These are phyloP conservation scores for Corchorus capsularis DNA, from an alignment of 345 rosid species.

Conservation along the genomic window DNA sequence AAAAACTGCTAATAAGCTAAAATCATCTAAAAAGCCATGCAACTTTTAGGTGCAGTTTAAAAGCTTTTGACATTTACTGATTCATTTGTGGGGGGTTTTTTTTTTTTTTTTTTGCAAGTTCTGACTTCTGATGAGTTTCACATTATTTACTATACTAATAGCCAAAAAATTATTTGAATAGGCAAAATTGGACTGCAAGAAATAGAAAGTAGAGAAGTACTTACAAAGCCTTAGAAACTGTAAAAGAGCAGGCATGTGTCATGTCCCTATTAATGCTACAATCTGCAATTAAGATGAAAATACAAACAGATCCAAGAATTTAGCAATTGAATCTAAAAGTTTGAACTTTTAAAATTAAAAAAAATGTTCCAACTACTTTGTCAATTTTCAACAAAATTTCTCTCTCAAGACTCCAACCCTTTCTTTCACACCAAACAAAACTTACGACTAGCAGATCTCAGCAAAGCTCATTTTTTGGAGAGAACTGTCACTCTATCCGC, in stretches of 20 bases:
- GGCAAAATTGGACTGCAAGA: not conserved
- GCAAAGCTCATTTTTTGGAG: not conserved
- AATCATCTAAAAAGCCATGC: not conserved
- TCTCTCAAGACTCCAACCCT: not conserved
- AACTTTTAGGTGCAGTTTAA: not conserved
- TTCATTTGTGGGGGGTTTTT: not conserved
- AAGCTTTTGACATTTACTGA: not conserved
- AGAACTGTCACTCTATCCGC: not conserved
- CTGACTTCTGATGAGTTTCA: no score
- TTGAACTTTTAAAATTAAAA: not conserved
- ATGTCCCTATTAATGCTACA: not conserved
- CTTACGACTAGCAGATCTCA: not conserved
- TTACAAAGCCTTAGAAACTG: conserved; percentile 21
- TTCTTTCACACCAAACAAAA: not conserved
- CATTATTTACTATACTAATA: not conserved
- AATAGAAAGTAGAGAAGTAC: conserved; percentile 1
- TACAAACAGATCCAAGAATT: not conserved
- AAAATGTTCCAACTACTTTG: not conserved
- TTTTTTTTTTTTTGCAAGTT: not conserved
- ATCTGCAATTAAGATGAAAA: conserved; percentile 8
- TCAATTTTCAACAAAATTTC: not conserved
- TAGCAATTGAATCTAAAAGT: not conserved
- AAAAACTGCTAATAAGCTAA: conserved; percentile 14
- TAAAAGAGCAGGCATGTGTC: conserved; percentile 8
- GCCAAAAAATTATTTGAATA: not conserved